phyloP scores from a whole-genome alignment of 2,329 filamentous ascomycete genomes.

The Aspergillus fischeri region DNA sequence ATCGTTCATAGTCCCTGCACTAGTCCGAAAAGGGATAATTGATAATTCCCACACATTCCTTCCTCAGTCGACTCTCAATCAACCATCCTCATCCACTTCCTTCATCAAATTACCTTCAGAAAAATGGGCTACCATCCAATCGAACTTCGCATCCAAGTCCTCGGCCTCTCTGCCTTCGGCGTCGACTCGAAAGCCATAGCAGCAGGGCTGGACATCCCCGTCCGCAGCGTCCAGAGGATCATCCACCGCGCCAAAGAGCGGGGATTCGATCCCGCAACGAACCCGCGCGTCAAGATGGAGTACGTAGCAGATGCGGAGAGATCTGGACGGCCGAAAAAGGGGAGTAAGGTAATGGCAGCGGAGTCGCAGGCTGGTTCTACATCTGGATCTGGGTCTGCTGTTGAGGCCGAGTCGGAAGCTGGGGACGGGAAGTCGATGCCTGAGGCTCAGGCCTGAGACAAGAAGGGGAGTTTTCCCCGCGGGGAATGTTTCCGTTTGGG shows the following conservation, averaged over 20 bases:
- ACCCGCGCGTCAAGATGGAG: background rate
- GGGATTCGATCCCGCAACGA: background rate
- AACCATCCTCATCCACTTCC: no score
- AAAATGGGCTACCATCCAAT: background rate
- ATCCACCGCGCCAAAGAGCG: background rate
- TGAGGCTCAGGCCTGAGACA: background rate
- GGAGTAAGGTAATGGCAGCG: background rate
- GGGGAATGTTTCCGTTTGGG: background rate
- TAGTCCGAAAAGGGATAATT: background rate
- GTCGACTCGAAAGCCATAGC: background rate
- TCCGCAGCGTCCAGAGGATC: background rate
- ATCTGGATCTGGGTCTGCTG: background rate
- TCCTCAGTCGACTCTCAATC: background rate
- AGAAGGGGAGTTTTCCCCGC: background rate
- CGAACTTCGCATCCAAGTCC: background rate
- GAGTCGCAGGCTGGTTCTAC: background rate
- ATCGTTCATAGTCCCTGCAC: background rate
- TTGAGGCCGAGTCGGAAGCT: background rate
- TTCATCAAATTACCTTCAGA: no score
- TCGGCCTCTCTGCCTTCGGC: background rate
- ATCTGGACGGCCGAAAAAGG: background rate
- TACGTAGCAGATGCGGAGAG: background rate
- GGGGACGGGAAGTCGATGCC: background rate
- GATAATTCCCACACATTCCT: background rate
- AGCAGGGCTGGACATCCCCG: background rate